phyloP scores from a whole-genome alignment of 2,329 filamentous ascomycete genomes.

The Chaetomium strumarium region DNA sequence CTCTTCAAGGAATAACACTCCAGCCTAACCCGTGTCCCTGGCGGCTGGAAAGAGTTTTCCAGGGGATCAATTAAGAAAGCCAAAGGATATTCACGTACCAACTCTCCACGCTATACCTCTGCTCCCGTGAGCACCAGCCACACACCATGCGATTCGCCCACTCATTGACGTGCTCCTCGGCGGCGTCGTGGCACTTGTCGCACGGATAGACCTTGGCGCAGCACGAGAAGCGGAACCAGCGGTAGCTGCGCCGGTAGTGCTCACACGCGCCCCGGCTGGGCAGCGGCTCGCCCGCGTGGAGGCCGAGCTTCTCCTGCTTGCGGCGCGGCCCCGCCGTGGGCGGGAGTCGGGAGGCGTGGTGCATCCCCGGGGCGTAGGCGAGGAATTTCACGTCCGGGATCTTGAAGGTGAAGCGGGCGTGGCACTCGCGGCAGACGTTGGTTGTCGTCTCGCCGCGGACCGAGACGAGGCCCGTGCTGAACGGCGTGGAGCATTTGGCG shows the following conservation, averaged over 20 bases:
- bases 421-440: slow-evolving; percentile 73
- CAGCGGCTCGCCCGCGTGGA: slow-evolving; percentile 52
- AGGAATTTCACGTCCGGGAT: slow-evolving; percentile 75
- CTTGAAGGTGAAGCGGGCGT: slow-evolving; percentile 72
- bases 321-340: slow-evolving; percentile 36
- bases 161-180: slow-evolving; percentile 67
- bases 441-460: slow-evolving; percentile 68
- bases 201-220: slow-evolving; percentile 55
- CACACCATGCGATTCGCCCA: slow-evolving; percentile 83
- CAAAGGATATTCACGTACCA: slow-evolving; percentile 37
- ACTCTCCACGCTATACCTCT: slow-evolving; percentile 69
- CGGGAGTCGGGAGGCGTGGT: slow-evolving; percentile 20
- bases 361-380: slow-evolving; percentile 54
- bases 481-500: slow-evolving; percentile 64
- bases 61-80: no score
- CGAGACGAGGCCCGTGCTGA: slow-evolving; percentile 60
- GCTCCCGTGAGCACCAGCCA: slow-evolving; percentile 73
- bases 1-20: no score
- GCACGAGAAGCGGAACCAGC: slow-evolving; percentile 63
- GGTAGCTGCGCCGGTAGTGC: slow-evolving; percentile 54
- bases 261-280: slow-evolving; percentile 48
- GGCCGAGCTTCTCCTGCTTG: slow-evolving; percentile 48
- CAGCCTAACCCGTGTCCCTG: neutral
- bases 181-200: slow-evolving; percentile 69
- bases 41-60: neutral